These are phyloP conservation scores for Sarocladium strictum DNA, from an alignment of 2,329 filamentous ascomycete species.

Conservation along the genomic window DNA sequence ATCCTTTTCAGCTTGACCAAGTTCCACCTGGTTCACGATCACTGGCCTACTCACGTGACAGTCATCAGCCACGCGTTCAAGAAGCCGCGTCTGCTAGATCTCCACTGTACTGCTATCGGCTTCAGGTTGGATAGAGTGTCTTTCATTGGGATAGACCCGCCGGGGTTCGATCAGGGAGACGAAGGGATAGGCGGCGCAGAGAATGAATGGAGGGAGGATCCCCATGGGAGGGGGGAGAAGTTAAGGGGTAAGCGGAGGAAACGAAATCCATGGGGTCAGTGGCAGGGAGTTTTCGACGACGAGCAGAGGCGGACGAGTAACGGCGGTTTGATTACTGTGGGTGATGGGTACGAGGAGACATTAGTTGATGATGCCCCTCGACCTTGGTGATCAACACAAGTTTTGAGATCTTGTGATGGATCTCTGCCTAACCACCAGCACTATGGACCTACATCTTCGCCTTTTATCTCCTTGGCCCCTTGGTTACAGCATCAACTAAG, in stretches of 20 bases:
- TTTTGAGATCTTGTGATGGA: too few species aligned
- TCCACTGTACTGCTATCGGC: constrained; percentile 58
- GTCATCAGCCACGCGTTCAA: constrained; percentile 70
- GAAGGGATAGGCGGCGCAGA: constrained; percentile 36
- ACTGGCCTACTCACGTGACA: constrained; percentile 54
- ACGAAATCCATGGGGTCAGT: constrained; percentile 43
- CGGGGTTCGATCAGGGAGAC: constrained; percentile 34
- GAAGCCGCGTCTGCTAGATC: constrained; percentile 51
- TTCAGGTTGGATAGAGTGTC: constrained; percentile 38
- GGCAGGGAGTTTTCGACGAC: constrained; percentile 39
- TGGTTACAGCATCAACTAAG: constrained; percentile 42
- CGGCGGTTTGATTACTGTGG: constrained; percentile 32
- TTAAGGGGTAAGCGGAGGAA: constrained; percentile 41
- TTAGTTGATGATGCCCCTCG: constrained; percentile 31
- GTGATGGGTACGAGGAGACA: constrained; percentile 29
- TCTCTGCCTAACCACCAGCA: too few species aligned
- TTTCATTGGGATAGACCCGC: constrained; percentile 62
- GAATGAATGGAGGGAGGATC: constrained; percentile 45
- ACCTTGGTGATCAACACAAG: constrained; percentile 30
- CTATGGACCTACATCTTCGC: constrained; percentile 23
- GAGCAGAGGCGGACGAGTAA: constrained; percentile 20
- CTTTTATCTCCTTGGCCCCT: constrained; percentile 19
- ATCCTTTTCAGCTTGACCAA: constrained; percentile 64
- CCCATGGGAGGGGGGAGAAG: constrained; percentile 40
- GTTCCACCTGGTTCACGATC: constrained; percentile 33